These are phyloP conservation scores for Pyrenophora seminiperda DNA, from an alignment of 2,329 filamentous ascomycete genomes.

Conservation along the genomic window DNA sequence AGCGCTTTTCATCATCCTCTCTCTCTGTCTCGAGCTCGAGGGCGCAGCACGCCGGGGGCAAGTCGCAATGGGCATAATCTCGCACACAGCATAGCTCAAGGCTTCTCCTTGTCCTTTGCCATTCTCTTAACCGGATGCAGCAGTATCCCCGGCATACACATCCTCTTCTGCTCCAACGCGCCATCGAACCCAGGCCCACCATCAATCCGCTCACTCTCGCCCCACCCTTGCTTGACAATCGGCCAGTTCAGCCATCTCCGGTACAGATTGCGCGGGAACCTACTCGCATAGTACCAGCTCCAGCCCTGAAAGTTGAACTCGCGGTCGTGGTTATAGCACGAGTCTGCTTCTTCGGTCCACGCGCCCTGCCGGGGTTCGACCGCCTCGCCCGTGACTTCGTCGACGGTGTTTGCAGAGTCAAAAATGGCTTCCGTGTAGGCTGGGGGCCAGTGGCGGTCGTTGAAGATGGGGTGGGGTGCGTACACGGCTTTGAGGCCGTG, in stretches of 20 bases:
- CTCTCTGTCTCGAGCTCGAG: too few species aligned
- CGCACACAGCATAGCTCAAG: background rate
- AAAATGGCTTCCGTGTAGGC: slow-evolving; percentile 77
- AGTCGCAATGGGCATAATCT: too few species aligned
- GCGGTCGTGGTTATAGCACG: slow-evolving; percentile 63
- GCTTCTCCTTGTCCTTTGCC: slow-evolving; percentile 32
- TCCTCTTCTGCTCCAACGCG: slow-evolving; percentile 67
- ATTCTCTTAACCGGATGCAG: slow-evolving; percentile 82
- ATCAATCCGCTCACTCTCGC: slow-evolving; percentile 70
- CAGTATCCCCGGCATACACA: slow-evolving; percentile 90
- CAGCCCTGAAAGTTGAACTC: slow-evolving; percentile 88
- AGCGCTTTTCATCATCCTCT: too few species aligned
- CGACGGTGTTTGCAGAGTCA: slow-evolving; percentile 60
- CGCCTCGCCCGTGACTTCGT: slow-evolving; percentile 46
- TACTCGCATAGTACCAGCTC: slow-evolving; percentile 90
- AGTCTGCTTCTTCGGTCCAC: slow-evolving; percentile 52
- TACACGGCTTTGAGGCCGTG: slow-evolving; percentile 93
- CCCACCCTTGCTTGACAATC: slow-evolving; percentile 78
- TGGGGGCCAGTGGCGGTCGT: slow-evolving; percentile 84
- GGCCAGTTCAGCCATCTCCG: slow-evolving; percentile 82
- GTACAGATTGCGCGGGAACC: slow-evolving; percentile 82
- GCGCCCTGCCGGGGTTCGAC: slow-evolving; percentile 64
- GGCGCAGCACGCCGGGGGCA: too few species aligned
- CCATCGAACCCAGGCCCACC: slow-evolving; percentile 48
- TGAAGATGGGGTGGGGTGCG: slow-evolving; percentile 84